Evolutionary conservation across 805 yeast genomes (phyloP).

Genomic region (Metschnikowia rubicola): DNA sequence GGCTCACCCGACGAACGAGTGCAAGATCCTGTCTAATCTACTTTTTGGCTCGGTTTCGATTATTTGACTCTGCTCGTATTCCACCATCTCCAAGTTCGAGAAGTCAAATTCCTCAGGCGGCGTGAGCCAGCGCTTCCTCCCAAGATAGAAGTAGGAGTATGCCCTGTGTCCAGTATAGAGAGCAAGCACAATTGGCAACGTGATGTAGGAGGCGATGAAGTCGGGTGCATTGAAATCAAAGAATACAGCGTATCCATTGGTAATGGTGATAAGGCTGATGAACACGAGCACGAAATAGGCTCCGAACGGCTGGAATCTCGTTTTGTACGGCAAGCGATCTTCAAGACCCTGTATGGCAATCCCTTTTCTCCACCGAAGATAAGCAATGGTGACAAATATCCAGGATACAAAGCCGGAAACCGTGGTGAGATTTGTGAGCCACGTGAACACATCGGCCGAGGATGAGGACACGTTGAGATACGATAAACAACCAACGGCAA

Average conservation of each 20-base stretch:
- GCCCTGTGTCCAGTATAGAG: slow-evolving; percentile 58
- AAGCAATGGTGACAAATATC: slow-evolving; percentile 51
- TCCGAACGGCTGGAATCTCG: slow-evolving; percentile 54
- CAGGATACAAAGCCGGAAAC: slow-evolving; percentile 66
- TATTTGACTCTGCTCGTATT: slow-evolving; percentile 44
- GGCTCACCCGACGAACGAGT: background rate
- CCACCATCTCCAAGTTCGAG: slow-evolving; percentile 58
- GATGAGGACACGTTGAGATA: slow-evolving; percentile 53
- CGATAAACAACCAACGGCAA: slow-evolving; percentile 43
- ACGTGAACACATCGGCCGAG: slow-evolving; percentile 53
- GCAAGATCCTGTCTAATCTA: background rate
- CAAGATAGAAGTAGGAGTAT: slow-evolving; percentile 30
- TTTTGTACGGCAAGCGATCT: slow-evolving; percentile 56
- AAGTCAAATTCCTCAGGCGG: slow-evolving; percentile 58
- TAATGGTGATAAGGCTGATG: slow-evolving; percentile 51
- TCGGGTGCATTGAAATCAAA: slow-evolving; percentile 53
- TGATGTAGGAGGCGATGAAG: slow-evolving; percentile 70
- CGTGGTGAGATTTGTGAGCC: slow-evolving; percentile 65
- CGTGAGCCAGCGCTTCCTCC: slow-evolving; percentile 35
- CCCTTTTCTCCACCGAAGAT: slow-evolving; percentile 64
- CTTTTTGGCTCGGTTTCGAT: slow-evolving; percentile 19
- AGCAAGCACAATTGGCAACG: slow-evolving; percentile 52
- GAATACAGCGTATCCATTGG: slow-evolving; percentile 74
- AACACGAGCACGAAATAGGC: slow-evolving; percentile 52
- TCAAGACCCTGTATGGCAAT: slow-evolving; percentile 47